phyloP scores from a whole-genome alignment of 2,329 filamentous ascomycete species.

The Neofusicoccum sp. region DNA sequence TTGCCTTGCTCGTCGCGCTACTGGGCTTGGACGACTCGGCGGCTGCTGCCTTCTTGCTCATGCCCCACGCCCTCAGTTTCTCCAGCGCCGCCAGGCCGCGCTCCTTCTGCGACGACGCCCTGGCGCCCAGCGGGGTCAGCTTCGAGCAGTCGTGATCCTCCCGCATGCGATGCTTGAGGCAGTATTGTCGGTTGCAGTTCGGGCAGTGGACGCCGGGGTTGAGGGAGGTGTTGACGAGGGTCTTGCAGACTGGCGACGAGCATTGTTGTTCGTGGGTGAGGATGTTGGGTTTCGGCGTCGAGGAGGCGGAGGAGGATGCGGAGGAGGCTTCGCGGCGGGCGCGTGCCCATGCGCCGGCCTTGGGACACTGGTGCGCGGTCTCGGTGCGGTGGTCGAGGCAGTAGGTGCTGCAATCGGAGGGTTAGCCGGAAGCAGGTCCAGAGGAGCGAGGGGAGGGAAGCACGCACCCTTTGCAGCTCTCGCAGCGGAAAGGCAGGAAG shows the following conservation, averaged over 20 bases:
- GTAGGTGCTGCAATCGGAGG: constrained; percentile 62
- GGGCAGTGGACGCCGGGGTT: constrained; percentile 71
- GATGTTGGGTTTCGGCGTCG: constrained; percentile 54
- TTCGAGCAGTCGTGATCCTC: constrained; percentile 86
- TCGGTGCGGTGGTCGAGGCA: constrained; percentile 95
- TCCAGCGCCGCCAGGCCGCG: constrained; percentile 75
- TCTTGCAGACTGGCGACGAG: constrained; percentile 67
- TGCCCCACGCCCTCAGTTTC: constrained; percentile 78
- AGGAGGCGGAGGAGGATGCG: constrained; percentile 31
- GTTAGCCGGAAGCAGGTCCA: neutral
- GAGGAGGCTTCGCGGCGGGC: constrained; percentile 45
- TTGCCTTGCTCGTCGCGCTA: constrained; percentile 33
- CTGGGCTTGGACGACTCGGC: constrained; percentile 54
- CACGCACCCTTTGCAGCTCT: constrained; percentile 70
- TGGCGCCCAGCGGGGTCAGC: constrained; percentile 63
- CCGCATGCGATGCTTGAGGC: constrained; percentile 72
- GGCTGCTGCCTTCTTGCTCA: constrained; percentile 69
- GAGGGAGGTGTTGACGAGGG: constrained; percentile 68
- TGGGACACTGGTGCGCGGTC: constrained; percentile 70
- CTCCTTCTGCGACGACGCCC: constrained; percentile 55
- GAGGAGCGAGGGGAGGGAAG: neutral
- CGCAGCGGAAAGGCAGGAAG: constrained; percentile 93
- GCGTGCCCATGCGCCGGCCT: constrained; percentile 63
- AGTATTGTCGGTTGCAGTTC: constrained; percentile 73
- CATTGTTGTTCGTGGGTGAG: constrained; percentile 69